Evolutionary conservation across 257 asterid species (phyloP), one percentile per base, ranked within the genome.

Genomic region (Paulownia fortunei): DNA sequence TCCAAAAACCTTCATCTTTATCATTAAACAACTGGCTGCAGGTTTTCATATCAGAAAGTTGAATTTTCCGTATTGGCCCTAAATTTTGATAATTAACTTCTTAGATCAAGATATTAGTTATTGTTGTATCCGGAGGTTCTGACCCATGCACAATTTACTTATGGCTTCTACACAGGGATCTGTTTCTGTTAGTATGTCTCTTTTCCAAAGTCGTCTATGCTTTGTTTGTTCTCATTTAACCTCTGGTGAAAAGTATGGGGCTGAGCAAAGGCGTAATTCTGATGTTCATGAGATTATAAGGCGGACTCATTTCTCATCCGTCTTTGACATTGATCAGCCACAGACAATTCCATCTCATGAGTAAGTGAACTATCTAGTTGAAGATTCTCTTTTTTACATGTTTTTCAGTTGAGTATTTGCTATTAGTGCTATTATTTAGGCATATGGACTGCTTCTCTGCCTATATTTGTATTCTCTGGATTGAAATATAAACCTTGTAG

Each of bases 221-320:
- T 92, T 94, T 23, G 98, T 92, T 46, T 94, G 99, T 77, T 94
- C 99, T 63, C 99, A 92, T 81, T 82, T 94, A 82, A 86, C 98
- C 61, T 94, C 99, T 8, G 99, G 99, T 13, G 88, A 85, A 10
- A 92, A 92, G 80, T 86, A 62, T 18, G 97, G 93, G 30, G 97
- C 96, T 13, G 92, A 91, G 80, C 87, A 86, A 18, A 88, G 94
- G 84, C 96, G 99, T 3, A 92, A 92, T 23, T 79, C 93, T 65
- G 96, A 94, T 81, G 99, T 94, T 61, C 70, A 72, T 21, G 98
- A 92, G 80, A 92, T 94, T 66, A 72, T 94, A 83, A 91, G 80
- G 82, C 89, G 97, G 66, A 94, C 99, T 66, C 89, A 76, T 56
- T 94, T 94, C 83, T 85, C 98, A 32, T 86, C 98, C 21, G 83